Conservation (phyloP, 2,329 filamentous ascomycete species). For the Colletotrichum zoysiae region DNA sequence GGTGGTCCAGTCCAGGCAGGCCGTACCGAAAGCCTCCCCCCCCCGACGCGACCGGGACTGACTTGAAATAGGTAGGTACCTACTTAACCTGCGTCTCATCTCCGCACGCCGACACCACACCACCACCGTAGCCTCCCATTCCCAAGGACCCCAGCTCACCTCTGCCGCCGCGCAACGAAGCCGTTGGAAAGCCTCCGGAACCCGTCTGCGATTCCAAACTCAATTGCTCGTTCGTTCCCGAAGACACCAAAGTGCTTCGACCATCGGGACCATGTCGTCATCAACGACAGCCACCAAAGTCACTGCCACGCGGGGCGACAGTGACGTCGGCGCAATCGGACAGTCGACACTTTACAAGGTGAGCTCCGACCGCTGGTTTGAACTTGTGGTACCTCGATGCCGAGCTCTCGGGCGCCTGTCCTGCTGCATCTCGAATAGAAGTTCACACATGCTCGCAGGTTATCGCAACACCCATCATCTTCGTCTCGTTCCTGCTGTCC, state of each 20-base stretch:
- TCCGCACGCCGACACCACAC: constrained; percentile 22
- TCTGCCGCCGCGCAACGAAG: not conserved
- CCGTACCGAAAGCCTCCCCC: constrained; percentile 19
- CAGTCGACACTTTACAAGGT: constrained; percentile 46
- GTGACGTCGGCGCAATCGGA: constrained; percentile 24
- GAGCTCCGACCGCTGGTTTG: constrained; percentile 22
- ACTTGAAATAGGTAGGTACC: constrained; percentile 27
- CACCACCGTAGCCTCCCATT: not conserved
- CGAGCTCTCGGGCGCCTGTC: not conserved
- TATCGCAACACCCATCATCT: constrained; percentile 72
- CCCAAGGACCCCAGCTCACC: not conserved
- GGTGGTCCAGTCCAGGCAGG: constrained; percentile 14
- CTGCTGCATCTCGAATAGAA: not conserved
- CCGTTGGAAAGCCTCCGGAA: not conserved
- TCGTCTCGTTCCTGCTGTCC: constrained; percentile 74
- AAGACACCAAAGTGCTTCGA: not conserved
- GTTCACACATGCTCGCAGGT: constrained; percentile 48
- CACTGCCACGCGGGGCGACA: constrained; percentile 31
- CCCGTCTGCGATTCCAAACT: not conserved
- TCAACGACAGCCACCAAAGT: constrained; percentile 39
- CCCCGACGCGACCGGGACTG: constrained; percentile 23
- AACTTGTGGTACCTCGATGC: not conserved
- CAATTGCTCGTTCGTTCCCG: not conserved
- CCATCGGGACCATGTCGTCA: constrained; percentile 40
- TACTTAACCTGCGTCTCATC: constrained; percentile 22